These are phyloP conservation scores for Globisporangium cederbergense DNA, from an alignment of 352 stramenopile species.

Conservation along the genomic window DNA sequence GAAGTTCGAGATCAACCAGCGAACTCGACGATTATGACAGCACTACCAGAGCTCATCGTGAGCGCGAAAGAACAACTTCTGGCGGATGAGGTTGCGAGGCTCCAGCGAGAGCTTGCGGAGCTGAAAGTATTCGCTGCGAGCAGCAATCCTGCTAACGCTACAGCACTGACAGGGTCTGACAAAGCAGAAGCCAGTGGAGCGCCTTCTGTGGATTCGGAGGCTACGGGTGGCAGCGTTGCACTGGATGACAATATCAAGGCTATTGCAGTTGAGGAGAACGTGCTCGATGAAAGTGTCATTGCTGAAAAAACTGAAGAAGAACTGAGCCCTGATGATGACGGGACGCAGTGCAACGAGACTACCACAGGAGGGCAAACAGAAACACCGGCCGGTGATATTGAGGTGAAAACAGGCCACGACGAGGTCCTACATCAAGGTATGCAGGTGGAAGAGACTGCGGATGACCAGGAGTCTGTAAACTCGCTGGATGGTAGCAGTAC, in stretches of 20 bases:
- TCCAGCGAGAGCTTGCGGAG: slow-evolving; percentile 28
- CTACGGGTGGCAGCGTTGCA: neutral
- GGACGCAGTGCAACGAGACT: too few species aligned
- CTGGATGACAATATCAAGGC: neutral
- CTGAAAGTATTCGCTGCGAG: slow-evolving; percentile 1
- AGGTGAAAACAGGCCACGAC: neutral
- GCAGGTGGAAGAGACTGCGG: neutral
- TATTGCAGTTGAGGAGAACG: neutral
- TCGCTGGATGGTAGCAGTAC: neutral
- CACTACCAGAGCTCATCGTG: neutral
- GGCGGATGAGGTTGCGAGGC: slow-evolving; percentile 25
- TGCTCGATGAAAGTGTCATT: neutral
- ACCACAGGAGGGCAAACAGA: neutral
- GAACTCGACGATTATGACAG: neutral
- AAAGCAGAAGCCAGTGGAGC: neutral
- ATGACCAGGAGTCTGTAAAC: neutral
- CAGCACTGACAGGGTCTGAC: neutral
- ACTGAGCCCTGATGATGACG: neutral
- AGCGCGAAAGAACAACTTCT: slow-evolving; percentile 32
- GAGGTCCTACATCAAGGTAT: too few species aligned
- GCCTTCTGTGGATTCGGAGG: neutral
- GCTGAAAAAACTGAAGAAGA: slow-evolving; percentile 4
- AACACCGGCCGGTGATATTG: neutral
- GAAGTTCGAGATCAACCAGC: neutral
- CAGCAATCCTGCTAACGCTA: neutral